phyloP scores from a whole-genome alignment of 176 grass and related monocot genomes.

The Oryza punctata region DNA sequence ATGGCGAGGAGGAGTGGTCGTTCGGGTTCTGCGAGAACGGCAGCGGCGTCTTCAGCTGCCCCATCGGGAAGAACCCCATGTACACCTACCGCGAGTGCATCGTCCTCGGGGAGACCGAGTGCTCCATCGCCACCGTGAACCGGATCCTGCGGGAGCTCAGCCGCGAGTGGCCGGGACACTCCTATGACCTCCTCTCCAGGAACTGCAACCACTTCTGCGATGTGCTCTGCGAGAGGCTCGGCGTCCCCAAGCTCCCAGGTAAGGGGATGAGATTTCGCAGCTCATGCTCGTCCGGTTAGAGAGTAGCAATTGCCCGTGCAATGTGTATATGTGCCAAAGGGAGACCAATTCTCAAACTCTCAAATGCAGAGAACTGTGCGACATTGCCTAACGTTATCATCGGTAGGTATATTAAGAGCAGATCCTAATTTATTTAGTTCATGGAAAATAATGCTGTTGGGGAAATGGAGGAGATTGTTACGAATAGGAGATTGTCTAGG shows the following conservation, averaged over 20 bases:
- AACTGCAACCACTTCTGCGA: conserved; percentile 99
- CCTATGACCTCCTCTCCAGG: conserved; percentile 91
- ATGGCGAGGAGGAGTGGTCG: conserved; percentile 97
- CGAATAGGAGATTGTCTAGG: background rate
- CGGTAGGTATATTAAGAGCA: background rate
- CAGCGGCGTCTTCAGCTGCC: conserved; percentile 92
- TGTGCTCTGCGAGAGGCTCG: conserved; percentile 80
- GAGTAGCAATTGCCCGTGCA: background rate
- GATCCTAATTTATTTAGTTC: background rate
- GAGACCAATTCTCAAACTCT: background rate
- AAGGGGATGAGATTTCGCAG: background rate
- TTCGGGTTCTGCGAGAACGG: conserved; percentile 93
- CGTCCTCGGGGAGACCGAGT: conserved; percentile 82
- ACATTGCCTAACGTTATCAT: background rate
- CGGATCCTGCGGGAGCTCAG: conserved; percentile 80
- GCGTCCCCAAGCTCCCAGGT: conserved; percentile 86
- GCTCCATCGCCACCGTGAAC: conserved; percentile 65
- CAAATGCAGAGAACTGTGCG: background rate
- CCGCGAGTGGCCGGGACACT: conserved; percentile 72
- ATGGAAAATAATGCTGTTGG: conserved; percentile 7
- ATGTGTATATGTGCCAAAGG: background rate
- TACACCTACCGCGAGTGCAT: conserved; percentile 95
- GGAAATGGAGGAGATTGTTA: background rate
- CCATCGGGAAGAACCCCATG: conserved; percentile 89
- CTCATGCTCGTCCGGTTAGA: conserved; percentile 18